These are phyloP conservation scores for Ulvella scutata DNA, from an alignment of 139 green algal species.

Conservation along the genomic window DNA sequence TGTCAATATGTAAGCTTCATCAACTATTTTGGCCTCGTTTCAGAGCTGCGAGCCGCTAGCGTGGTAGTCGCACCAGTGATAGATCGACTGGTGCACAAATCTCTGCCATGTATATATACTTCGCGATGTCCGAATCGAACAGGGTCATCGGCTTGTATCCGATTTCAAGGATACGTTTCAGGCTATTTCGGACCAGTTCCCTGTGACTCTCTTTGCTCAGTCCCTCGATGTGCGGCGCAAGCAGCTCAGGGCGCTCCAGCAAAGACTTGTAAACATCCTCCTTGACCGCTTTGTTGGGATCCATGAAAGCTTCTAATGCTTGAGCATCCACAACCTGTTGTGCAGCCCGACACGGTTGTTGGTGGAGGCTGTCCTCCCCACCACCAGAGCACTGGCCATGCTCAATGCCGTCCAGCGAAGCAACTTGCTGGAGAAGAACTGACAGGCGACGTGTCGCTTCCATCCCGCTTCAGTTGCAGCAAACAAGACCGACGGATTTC, in stretches of 20 bases:
- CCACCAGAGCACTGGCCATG: too few relatives aligned
- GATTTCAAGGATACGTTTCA: conserved; percentile 32
- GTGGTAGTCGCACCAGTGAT: conserved; percentile 16
- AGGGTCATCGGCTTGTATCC: conserved; percentile 49
- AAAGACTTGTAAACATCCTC: conserved; percentile 36
- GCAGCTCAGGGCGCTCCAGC: conserved; percentile 44
- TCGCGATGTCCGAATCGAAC: conserved; percentile 12
- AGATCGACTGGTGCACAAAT: conserved; percentile 28
- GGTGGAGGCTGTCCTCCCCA: too few relatives aligned
- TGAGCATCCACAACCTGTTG: neutral
- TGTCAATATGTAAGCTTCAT: too few relatives aligned
- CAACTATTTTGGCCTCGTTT: too few relatives aligned
- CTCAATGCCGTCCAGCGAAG: too few relatives aligned
- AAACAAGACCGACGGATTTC: too few relatives aligned
- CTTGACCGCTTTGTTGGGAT: neutral
- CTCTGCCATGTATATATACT: conserved; percentile 18
- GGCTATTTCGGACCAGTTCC: conserved; percentile 40
- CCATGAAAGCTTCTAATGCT: neutral
- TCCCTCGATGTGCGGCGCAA: conserved; percentile 41
- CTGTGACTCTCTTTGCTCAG: conserved; percentile 64
- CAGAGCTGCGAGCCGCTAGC: neutral
- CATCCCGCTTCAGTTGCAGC: too few relatives aligned
- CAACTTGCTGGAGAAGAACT: neutral
- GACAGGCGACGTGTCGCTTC: neutral
- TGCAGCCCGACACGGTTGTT: too few relatives aligned